Percentiles rank a stretch among this genome's conserved stretches.
These are phyloP conservation scores for Dalbergia cochinchinensis DNA, from an alignment of 306 rosid species.

Conservation along the genomic window DNA sequence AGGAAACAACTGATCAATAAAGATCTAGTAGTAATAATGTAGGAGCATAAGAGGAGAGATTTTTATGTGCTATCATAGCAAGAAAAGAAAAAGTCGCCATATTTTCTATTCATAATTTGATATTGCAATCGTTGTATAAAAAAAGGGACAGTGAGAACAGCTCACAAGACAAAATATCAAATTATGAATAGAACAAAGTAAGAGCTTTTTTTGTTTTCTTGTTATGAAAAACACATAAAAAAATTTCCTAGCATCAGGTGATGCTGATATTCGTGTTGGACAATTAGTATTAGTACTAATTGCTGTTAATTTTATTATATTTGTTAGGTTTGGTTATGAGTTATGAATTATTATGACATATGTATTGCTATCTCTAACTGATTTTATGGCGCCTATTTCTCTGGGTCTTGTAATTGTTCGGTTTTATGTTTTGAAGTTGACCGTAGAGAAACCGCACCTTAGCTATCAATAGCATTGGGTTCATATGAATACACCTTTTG, in stretches of 20 bases:
- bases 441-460: conserved; percentile 7
- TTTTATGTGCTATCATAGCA: too few species aligned
- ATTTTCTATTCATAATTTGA: too few species aligned
- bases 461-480: conserved; percentile 6
- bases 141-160: too few species aligned
- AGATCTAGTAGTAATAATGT: conserved; percentile 9
- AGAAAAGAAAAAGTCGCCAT: too few species aligned
- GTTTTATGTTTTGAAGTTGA: neutral
- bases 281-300: neutral
- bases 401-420: neutral
- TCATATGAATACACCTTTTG: conserved; percentile 35
- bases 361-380: neutral
- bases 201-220: neutral
- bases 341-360: too few species aligned
- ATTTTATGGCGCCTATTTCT: neutral
- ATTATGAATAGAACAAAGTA: neutral
- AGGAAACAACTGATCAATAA: conserved; percentile 41
- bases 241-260: neutral
- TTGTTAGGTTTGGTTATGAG: neutral
- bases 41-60: too few species aligned
- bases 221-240: neutral
- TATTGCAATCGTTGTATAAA: too few species aligned
- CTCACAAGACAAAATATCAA: neutral
- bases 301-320: neutral
- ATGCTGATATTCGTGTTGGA: neutral